phyloP scores from a whole-genome alignment of 1,284 basidiomycete species.

The Austropuccinia psidii region DNA sequence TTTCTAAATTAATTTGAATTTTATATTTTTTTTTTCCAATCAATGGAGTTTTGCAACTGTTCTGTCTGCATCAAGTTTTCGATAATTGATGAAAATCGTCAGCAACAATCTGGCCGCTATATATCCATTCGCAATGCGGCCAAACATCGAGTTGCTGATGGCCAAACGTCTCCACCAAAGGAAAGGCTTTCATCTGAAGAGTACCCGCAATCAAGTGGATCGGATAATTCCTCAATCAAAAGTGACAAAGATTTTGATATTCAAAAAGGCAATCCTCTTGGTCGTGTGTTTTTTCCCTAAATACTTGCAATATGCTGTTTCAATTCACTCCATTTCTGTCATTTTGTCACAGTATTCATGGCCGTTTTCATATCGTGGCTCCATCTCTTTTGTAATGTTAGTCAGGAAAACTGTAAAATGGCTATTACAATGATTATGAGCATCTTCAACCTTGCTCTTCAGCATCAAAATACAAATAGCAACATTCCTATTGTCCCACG shows the following conservation, averaged over 20 bases:
- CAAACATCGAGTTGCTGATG: slow-evolving; percentile 7
- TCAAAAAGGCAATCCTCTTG: background rate
- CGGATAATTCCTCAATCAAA: background rate
- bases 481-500: background rate
- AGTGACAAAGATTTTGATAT: background rate
- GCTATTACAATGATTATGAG: background rate
- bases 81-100: background rate
- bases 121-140: background rate
- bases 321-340: background rate
- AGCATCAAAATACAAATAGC: background rate
- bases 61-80: background rate
- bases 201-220: background rate
- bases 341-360: slow-evolving; percentile 1
- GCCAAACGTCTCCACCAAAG: background rate
- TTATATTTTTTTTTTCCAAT: no score
- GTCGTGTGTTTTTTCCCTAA: background rate
- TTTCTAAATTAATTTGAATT: no score
- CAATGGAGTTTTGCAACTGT: background rate
- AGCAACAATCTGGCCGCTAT: background rate
- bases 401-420: background rate
- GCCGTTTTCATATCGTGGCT: slow-evolving; percentile 4
- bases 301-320: background rate
- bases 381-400: slow-evolving; percentile 13
- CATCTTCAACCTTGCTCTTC: background rate
- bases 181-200: no score